Conservation (phyloP, 2,329 filamentous ascomycete genomes). For the Scedosporium aurantiacum region DNA sequence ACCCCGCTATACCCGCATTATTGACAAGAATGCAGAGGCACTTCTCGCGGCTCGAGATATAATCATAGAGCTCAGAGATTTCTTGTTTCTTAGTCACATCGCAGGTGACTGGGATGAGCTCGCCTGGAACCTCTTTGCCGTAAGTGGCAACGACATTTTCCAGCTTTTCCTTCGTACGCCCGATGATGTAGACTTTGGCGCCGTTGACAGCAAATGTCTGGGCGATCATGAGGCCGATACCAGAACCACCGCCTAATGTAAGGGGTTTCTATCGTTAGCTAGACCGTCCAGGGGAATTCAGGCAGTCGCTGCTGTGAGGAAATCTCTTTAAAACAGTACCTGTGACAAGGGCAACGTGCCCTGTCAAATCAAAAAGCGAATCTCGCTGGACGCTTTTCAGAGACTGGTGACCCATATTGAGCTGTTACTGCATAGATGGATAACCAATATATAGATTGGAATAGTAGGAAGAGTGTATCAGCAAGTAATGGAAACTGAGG, state of each 20-base stretch:
- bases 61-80: constrained; percentile 43
- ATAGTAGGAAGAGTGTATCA: no score
- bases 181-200: constrained; percentile 60
- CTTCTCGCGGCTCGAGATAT: constrained; percentile 42
- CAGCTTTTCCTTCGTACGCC: constrained; percentile 51
- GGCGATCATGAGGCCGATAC: constrained; percentile 59
- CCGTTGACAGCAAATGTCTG: constrained; percentile 57
- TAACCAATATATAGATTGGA: no score
- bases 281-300: no score
- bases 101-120: constrained; percentile 47
- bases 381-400: constrained; percentile 12
- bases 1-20: constrained; percentile 54
- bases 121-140: constrained; percentile 39
- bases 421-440: no score
- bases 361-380: constrained; percentile 29
- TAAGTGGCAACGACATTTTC: constrained; percentile 48
- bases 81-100: constrained; percentile 54
- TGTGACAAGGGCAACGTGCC: constrained; percentile 33
- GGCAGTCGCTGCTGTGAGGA: not conserved
- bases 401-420: no score
- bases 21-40: constrained; percentile 57
- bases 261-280: not conserved
- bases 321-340: constrained; percentile 17
- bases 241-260: constrained; percentile 38
- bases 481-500: no score